Conservation (phyloP, 2,329 filamentous ascomycete species). For the Akanthomyces dipterigenus region DNA sequence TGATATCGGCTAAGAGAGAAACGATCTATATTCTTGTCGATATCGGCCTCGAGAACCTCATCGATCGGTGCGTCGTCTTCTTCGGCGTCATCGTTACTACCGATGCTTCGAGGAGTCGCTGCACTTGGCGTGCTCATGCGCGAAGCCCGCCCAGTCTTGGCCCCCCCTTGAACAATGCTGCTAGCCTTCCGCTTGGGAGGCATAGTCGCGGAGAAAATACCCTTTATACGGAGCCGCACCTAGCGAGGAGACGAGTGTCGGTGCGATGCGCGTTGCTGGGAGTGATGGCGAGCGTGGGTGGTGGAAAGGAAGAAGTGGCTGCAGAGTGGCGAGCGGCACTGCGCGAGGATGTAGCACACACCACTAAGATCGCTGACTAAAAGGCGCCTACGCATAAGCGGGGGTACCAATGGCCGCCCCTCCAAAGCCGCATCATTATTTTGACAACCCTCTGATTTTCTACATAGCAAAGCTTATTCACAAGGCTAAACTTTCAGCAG, state of each 20-base stretch:
- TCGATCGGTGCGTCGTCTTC: conserved; percentile 46
- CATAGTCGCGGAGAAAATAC: conserved; percentile 37
- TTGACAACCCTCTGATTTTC: background rate
- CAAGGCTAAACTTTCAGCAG: background rate
- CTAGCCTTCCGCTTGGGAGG: conserved; percentile 64
- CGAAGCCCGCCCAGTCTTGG: conserved; percentile 52
- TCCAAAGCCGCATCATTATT: background rate
- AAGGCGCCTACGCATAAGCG: background rate
- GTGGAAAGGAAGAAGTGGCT: background rate
- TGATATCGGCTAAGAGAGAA: conserved; percentile 50
- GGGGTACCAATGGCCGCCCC: background rate
- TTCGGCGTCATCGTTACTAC: conserved; percentile 43
- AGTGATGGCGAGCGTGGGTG: background rate
- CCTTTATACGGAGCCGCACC: background rate
- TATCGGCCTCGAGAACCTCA: conserved; percentile 44
- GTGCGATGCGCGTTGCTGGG: background rate
- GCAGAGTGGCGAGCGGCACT: background rate
- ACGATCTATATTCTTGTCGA: conserved; percentile 53
- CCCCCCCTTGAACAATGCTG: conserved; percentile 37
- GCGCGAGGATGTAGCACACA: background rate
- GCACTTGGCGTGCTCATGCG: conserved; percentile 54
- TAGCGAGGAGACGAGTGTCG: background rate
- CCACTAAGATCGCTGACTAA: conserved; percentile 2
- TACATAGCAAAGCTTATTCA: background rate
- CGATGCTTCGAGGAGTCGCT: conserved; percentile 52